These are phyloP conservation scores for Stagonosporopsis vannaccii DNA, from an alignment of 2,329 filamentous ascomycete genomes.

Conservation along the genomic window DNA sequence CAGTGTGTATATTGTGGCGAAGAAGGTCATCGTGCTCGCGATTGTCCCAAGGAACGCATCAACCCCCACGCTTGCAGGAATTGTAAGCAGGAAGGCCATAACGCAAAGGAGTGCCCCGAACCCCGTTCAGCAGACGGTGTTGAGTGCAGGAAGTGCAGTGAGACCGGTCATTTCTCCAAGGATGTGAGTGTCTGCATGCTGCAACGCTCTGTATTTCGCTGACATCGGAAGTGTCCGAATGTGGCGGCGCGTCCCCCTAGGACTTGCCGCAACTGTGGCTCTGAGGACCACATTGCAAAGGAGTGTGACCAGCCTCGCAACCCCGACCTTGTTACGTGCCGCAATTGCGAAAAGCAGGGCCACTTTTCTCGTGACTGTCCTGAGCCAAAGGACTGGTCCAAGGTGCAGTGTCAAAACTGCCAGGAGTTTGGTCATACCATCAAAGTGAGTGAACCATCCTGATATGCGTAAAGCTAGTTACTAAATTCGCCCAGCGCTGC, in stretches of 20 bases:
- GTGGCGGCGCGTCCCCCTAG: constrained; percentile 32
- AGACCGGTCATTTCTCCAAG: constrained; percentile 54
- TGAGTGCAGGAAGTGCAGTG: constrained; percentile 70
- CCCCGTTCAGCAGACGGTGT: constrained; percentile 62
- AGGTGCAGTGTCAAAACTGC: constrained; percentile 59
- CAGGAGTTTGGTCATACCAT: constrained; percentile 48
- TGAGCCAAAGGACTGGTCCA: constrained; percentile 61
- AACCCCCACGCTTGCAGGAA: constrained; percentile 74
- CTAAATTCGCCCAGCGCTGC: constrained; percentile 41
- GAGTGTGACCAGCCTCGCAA: constrained; percentile 49
- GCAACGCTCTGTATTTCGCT: constrained; percentile 14
- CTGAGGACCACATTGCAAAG: constrained; percentile 47
- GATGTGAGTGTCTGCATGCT: constrained; percentile 29
- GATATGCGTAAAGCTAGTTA: not conserved
- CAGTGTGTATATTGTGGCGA: constrained; percentile 71
- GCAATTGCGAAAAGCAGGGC: constrained; percentile 71
- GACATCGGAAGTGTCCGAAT: constrained; percentile 40
- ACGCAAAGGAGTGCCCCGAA: constrained; percentile 51
- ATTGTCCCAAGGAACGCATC: constrained; percentile 64
- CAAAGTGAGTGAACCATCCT: constrained; percentile 29
- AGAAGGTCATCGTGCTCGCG: constrained; percentile 71
- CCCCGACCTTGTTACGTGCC: constrained; percentile 54
- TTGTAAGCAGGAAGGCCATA: constrained; percentile 61
- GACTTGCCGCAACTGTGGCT: constrained; percentile 49
- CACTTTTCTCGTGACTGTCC: constrained; percentile 66